phyloP scores from a whole-genome alignment of 1,139 yeast genomes.

The Suhomyces maxii region DNA sequence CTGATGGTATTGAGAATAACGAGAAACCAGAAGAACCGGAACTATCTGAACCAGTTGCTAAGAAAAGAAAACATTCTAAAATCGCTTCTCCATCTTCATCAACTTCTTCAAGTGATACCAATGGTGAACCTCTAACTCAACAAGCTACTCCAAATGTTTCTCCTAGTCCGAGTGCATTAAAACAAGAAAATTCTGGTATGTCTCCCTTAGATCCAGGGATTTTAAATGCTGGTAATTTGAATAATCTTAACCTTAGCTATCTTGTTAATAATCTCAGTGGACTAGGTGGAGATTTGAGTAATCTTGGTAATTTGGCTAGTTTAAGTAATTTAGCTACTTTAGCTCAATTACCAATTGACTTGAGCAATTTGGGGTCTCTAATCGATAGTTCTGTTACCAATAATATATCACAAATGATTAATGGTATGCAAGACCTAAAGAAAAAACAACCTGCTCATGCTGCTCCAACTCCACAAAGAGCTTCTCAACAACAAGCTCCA shows the following conservation, averaged over 20 bases:
- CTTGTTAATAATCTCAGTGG: slow-evolving; percentile 46
- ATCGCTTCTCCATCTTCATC: slow-evolving; percentile 6
- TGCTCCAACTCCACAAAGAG: not conserved
- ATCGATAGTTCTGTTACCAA: slow-evolving; percentile 17
- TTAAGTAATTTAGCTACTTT: slow-evolving; percentile 44
- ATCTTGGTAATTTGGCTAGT: slow-evolving; percentile 42
- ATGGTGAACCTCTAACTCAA: slow-evolving; percentile 8
- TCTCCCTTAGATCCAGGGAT: slow-evolving; percentile 14
- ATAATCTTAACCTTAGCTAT: slow-evolving; percentile 46
- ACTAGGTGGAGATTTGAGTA: slow-evolving; percentile 33
- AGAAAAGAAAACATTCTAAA: slow-evolving; percentile 9
- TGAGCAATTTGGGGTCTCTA: slow-evolving; percentile 36
- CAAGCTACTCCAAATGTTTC: slow-evolving; percentile 17
- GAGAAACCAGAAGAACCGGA: slow-evolving; percentile 7
- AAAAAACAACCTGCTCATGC: not conserved
- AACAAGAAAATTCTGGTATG: not conserved
- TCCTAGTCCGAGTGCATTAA: slow-evolving; percentile 12
- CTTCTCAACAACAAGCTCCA: not conserved
- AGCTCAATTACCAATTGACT: slow-evolving; percentile 47
- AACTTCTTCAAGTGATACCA: slow-evolving; percentile 5
- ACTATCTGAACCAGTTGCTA: slow-evolving; percentile 3
- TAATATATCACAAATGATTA: slow-evolving; percentile 6
- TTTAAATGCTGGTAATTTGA: slow-evolving; percentile 46
- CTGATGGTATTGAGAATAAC: slow-evolving; percentile 22
- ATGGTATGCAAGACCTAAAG: not conserved